Conservation (phyloP, 495 filamentous ascomycete genomes). For the Halenospora varia region DNA sequence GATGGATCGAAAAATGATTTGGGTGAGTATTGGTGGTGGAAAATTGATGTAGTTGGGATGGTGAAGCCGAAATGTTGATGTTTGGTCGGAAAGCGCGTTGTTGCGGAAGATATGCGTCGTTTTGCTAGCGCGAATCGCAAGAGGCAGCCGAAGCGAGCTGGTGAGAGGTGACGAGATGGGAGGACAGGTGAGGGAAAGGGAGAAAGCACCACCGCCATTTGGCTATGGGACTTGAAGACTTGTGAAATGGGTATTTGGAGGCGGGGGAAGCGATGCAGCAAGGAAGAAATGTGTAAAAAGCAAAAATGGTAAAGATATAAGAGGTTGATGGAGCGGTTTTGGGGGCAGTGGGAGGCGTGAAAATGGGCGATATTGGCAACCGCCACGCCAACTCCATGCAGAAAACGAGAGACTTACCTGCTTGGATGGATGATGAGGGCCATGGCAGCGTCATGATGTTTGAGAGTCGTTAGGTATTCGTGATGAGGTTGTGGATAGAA, state of each 20-base stretch:
- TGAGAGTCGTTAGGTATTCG: not conserved
- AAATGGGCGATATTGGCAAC: slow-evolving; percentile 7
- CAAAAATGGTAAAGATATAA: slow-evolving; percentile 10
- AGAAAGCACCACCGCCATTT: slow-evolving; percentile 9
- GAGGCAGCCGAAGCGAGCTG: slow-evolving; percentile 17
- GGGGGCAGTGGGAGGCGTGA: not conserved
- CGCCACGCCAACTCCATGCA: slow-evolving; percentile 15
- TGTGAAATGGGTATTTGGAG: not conserved
- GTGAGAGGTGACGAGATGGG: not conserved
- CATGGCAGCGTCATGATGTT: not conserved
- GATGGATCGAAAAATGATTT: not conserved
- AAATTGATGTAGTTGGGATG: not conserved
- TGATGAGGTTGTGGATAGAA: not conserved
- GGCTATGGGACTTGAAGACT: not conserved
- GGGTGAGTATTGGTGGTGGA: not conserved
- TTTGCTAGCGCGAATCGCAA: slow-evolving; percentile 15
- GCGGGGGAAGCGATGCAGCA: not conserved
- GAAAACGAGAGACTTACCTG: slow-evolving; percentile 10
- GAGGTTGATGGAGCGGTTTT: slow-evolving; percentile 3
- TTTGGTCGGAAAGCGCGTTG: slow-evolving; percentile 21
- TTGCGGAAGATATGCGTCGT: slow-evolving; percentile 12
- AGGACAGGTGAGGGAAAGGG: slow-evolving; percentile 1
- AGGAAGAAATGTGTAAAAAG: not conserved
- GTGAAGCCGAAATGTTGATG: slow-evolving; percentile 6
- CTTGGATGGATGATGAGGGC: not conserved